phyloP scores from a whole-genome alignment of 2,329 filamentous ascomycete species.

The Sporothrix variecibatus region DNA sequence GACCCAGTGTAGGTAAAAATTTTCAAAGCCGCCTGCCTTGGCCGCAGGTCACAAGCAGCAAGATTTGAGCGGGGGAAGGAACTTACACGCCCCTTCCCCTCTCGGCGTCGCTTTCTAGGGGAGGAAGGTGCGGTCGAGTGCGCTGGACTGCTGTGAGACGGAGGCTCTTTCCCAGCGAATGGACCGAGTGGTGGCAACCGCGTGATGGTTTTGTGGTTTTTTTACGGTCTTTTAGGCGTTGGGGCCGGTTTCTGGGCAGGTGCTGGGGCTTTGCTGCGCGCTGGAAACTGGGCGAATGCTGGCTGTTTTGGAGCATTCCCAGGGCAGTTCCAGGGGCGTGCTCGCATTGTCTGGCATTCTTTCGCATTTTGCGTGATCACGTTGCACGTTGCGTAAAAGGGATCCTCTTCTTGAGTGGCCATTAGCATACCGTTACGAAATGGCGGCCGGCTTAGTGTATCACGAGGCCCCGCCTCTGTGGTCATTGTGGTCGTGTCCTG shows the following conservation, averaged over 20 bases:
- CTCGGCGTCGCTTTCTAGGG: not conserved
- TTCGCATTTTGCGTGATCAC: slow-evolving; percentile 12
- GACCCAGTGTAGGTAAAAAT: slow-evolving; percentile 14
- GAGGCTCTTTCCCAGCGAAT: slow-evolving; percentile 18
- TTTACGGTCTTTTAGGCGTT: slow-evolving; percentile 1
- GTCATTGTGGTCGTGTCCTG: slow-evolving; percentile 18
- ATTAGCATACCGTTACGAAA: slow-evolving; percentile 36
- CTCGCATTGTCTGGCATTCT: not conserved
- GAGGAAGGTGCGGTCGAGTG: not conserved
- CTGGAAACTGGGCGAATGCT: not conserved
- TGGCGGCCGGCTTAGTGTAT: slow-evolving; percentile 30
- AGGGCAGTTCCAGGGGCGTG: not conserved
- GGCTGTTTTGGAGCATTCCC: not conserved
- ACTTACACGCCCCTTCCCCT: not conserved
- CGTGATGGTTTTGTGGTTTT: not conserved
- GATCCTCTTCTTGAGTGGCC: slow-evolving; percentile 19
- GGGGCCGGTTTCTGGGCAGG: not conserved
- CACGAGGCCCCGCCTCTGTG: slow-evolving; percentile 24
- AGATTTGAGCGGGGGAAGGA: not conserved
- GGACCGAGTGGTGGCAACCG: not conserved
- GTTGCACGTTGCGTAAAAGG: slow-evolving; percentile 16
- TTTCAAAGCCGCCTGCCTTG: slow-evolving; percentile 19
- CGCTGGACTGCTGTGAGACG: not conserved
- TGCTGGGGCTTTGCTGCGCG: no score
- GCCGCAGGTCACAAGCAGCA: slow-evolving; percentile 1